A percentile compares a stretch with the other conserved stretches of the same genome.
These are phyloP conservation scores for Trametes sp. DNA, from an alignment of 1,284 basidiomycete species.

Conservation along the genomic window DNA sequence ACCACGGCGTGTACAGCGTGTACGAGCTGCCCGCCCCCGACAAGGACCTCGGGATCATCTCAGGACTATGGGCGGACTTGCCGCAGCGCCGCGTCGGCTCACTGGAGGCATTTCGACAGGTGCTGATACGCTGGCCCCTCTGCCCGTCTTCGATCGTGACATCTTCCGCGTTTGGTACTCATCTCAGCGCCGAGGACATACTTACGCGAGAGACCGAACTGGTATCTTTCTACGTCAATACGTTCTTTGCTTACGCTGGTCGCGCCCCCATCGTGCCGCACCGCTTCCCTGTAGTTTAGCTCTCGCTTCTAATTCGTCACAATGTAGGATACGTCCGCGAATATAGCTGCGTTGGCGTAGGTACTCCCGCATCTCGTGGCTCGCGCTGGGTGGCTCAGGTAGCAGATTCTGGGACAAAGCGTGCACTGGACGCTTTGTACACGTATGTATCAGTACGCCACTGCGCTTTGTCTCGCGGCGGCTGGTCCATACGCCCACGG, in stretches of 20 bases:
- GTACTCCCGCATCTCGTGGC: no score
- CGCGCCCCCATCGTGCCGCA: conserved; percentile 1
- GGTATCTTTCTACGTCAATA: background rate
- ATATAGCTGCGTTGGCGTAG: no score
- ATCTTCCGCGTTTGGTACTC: background rate
- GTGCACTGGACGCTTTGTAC: no score
- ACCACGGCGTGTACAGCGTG: background rate
- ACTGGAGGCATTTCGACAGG: conserved; percentile 1
- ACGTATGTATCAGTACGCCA: no score
- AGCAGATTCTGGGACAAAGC: no score
- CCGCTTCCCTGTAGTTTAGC: background rate
- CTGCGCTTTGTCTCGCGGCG: no score
- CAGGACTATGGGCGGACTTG: background rate
- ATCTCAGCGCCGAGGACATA: background rate
- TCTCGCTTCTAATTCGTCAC: background rate
- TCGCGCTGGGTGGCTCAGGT: no score
- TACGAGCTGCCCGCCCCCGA: background rate
- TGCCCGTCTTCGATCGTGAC: conserved; percentile 1
- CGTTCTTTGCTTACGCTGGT: conserved; percentile 4
- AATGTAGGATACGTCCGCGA: no score
- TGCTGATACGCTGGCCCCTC: background rate
- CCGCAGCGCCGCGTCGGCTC: background rate
- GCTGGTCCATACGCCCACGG: no score
- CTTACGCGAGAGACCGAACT: background rate
- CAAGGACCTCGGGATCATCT: background rate